Base-by-base conservation (phyloP, 1,284 basidiomycete species). In the Agroathelia rolfsii region DNA sequence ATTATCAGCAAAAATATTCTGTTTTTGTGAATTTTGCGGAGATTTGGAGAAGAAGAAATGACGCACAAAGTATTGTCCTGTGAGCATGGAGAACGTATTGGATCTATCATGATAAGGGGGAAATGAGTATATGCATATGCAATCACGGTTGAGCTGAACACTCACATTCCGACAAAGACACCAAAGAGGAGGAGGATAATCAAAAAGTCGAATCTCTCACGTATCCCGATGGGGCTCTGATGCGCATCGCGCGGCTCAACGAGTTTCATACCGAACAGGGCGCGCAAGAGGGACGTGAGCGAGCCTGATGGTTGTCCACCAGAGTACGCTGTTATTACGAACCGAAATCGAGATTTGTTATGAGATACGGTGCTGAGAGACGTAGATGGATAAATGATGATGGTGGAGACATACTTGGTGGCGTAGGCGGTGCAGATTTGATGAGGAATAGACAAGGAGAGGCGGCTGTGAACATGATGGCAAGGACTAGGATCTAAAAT, bases 201-300 rank as follows among this genome's bases (percentile, higher is more conserved):
- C 4, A 28, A 44, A 21, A 69, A 63, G 39, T 69, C 66, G 3
- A 63, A 24, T 6, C 61, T 48, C 40, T 68, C 59, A 11, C 59
- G 53, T n/a, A n/a, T n/a, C 2, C 39, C 14, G 5, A 55, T 55
- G 62, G 67, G 65, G 38, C 5, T 6, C 7, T 6, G 9, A 28
- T 27, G 17, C 14, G 18, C 13, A 6, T 53, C 51, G n/a, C n/a
- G n/a, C 4, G 53, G 45, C 18, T 49, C 42, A 10, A 40, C 41
- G 0, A 21, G 10, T 19, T 48, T 30, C 9, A 38, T 45, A 8
- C 62, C 62, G 4, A 53, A 13, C 39, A 59, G 41, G 4, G 64
- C 61, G 7, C 53, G 51, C 15, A 54, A 25, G 11, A 64, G 51
- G 1, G 62, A 58, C 6, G 39, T 32, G 19, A 64, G 47, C 1